Evolutionary conservation across 164 flowering plant genomes (phyloP), one percentile per base, ranked within the genome.

Genomic region (Kalanchoe fedtschenkoi): DNA sequence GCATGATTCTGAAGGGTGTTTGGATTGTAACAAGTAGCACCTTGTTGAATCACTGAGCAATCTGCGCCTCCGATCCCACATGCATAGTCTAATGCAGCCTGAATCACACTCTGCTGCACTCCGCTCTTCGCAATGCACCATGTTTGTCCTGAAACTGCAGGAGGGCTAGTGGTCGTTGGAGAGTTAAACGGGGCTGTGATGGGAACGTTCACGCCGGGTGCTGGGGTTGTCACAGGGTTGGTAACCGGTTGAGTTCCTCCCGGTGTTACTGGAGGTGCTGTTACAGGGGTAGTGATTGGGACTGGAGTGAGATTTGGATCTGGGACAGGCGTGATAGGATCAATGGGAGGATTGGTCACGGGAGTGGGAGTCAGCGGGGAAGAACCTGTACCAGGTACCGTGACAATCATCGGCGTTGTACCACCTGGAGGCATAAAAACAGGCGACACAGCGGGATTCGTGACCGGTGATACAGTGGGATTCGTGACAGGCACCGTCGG

Each of bases 61-160:
- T 89, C 99, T 0, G 86, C 92, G 0, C 86, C 84, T 35, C 93
- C 96, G 11, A 65, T 71, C 34, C 99, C 99, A 75, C 99, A 95
- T 2, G 99, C 96, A 73, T 91, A 95, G 65, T 95, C 97, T 71
- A 95, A 59, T 9, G 89, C 99, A 6, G 71, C n/a, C 69, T 95
- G 99, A 42, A 95, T 73, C n/a, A 76, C 66, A 35, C 55, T 68
- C 65, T 84, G 73, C 35, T 59, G 4, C 2, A 69, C 78, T 34
- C 95, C 97, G n/a, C 59, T 66, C 77, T 69, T 85, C 3, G 91
- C 97, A 53, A 88, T 77, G 57, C 99, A 95, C 99, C 99, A 95
- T 56, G 77, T 80, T 80, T 86, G 91, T 37, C 96, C 95, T 19
- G 79, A 66, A 56, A 54, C 61, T 24, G 76, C 66, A 0, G 93